Conservation (phyloP, 2,329 filamentous ascomycete genomes). For the Cercospora janseana region DNA sequence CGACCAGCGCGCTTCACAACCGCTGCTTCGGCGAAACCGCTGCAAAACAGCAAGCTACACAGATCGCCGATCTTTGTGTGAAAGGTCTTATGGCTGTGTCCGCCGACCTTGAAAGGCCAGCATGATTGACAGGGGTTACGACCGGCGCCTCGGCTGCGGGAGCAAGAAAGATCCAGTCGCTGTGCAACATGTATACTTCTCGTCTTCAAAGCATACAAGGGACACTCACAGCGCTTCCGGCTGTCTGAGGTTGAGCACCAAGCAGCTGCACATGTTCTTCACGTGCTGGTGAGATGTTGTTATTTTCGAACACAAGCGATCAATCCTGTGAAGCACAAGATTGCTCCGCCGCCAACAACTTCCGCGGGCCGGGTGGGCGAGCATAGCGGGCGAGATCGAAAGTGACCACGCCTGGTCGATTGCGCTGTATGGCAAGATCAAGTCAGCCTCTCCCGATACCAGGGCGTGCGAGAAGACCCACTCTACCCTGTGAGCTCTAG, state of each 20-base stretch:
- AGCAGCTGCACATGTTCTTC: no score
- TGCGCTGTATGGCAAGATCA: not conserved
- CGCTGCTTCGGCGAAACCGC: not conserved
- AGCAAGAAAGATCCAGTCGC: no score
- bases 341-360: no score
- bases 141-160: not conserved
- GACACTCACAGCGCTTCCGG: no score
- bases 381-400: not conserved
- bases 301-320: no score
- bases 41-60: not conserved
- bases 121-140: not conserved
- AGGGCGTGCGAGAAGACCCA: not conserved
- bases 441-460: not conserved
- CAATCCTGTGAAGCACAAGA: no score
- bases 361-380: not conserved
- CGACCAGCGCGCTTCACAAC: no score
- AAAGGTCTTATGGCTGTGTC: not conserved
- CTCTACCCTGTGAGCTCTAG: not conserved
- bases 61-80: constrained; percentile 2
- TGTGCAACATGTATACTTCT: no score
- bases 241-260: no score
- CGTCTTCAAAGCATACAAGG: no score
- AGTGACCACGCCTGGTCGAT: not conserved
- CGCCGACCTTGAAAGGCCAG: not conserved
- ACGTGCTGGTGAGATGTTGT: no score